These are phyloP conservation scores for Bipolaris zeicola DNA, from an alignment of 2,329 filamentous ascomycete species.

Conservation along the genomic window DNA sequence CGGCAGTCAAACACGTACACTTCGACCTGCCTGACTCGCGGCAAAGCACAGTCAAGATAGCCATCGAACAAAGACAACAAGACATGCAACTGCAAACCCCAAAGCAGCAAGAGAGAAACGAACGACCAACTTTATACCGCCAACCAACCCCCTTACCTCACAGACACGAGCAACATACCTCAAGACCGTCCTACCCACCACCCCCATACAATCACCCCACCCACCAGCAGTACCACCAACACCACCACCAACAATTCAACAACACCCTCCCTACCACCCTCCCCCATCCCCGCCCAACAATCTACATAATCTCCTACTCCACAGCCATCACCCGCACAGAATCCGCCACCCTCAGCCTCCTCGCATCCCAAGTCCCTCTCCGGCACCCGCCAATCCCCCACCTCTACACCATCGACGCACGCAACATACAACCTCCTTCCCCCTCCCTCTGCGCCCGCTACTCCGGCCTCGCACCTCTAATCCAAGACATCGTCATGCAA, in stretches of 20 bases:
- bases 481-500: slow-evolving; percentile 31
- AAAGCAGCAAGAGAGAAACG: background rate
- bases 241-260: background rate
- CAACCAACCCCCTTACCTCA: background rate
- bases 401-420: slow-evolving; percentile 34
- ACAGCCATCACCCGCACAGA: slow-evolving; percentile 9
- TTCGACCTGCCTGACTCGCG: slow-evolving; percentile 5
- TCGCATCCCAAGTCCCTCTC: slow-evolving; percentile 20
- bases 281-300: slow-evolving; percentile 8
- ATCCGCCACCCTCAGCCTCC: slow-evolving; percentile 8
- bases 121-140: background rate
- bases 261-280: background rate
- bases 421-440: slow-evolving; percentile 20
- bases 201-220: background rate
- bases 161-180: background rate
- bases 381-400: slow-evolving; percentile 20
- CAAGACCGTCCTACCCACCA: background rate
- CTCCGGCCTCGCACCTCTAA: slow-evolving; percentile 27
- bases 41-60: background rate
- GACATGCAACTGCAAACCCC: background rate
- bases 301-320: slow-evolving; percentile 36
- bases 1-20: slow-evolving; percentile 10
- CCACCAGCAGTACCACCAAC: background rate
- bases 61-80: background rate
- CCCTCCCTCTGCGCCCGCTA: slow-evolving; percentile 21